Evolutionary conservation across 1,284 basidiomycete species (phyloP).

Genomic region (Papiliotrema terrestris): DNA sequence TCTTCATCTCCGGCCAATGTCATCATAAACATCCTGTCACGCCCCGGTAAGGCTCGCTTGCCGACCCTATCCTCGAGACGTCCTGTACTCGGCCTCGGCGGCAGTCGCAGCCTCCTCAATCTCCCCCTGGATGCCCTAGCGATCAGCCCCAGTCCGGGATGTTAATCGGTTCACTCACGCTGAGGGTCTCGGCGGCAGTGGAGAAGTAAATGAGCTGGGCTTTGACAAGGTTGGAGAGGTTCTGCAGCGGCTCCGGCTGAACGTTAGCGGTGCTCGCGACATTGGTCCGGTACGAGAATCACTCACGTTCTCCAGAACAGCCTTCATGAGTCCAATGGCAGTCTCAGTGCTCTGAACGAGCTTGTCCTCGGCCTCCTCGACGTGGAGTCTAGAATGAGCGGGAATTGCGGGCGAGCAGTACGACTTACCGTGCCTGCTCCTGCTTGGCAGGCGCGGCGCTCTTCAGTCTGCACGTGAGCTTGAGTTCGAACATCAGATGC

Average conservation of each 20-base stretch:
- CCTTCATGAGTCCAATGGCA: constrained; percentile 96
- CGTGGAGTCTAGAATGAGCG: constrained; percentile 54
- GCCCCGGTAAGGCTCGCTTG: no score
- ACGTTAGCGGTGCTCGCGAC: not conserved
- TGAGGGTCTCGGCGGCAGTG: constrained; percentile 78
- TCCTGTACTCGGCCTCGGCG: constrained; percentile 87
- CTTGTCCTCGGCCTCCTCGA: constrained; percentile 93
- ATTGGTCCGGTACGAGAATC: not conserved
- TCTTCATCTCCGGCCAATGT: not conserved
- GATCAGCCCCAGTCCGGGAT: constrained; percentile 8
- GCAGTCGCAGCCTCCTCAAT: constrained; percentile 84
- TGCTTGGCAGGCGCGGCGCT: constrained; percentile 67
- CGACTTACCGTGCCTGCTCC: constrained; percentile 68
- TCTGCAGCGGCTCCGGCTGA: constrained; percentile 91
- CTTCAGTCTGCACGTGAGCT: constrained; percentile 61
- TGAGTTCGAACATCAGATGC: constrained; percentile 46
- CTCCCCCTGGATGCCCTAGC: constrained; percentile 69
- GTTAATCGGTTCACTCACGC: constrained; percentile 39
- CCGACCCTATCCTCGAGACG: constrained; percentile 42
- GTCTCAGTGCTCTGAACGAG: constrained; percentile 96
- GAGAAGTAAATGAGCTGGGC: constrained; percentile 83
- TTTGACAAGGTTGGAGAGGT: constrained; percentile 86
- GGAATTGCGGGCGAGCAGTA: not conserved
- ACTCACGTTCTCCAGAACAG: constrained; percentile 87
- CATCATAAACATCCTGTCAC: no score